phyloP scores from a whole-genome alignment of 257 asterid species.

The Pogostemon cablin region DNA sequence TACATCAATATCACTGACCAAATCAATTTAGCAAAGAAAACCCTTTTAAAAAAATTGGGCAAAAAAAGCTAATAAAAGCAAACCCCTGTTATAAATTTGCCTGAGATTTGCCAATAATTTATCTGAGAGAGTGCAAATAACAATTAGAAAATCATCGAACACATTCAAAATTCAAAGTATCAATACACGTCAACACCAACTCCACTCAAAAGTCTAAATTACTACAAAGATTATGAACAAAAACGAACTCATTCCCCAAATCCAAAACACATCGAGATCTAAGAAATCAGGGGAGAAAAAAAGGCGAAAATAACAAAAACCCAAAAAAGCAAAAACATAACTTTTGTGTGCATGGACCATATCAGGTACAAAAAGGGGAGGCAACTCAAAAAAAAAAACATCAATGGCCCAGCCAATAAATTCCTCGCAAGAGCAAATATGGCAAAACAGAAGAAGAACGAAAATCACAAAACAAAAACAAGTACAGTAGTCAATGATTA shows the following conservation, averaged over 20 bases:
- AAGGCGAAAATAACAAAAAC: constrained; percentile 17
- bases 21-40: neutral
- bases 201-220: constrained; percentile 27
- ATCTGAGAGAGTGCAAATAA: neutral
- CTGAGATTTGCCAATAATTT: constrained; percentile 17
- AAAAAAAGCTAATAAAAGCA: constrained; percentile 12
- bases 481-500: constrained; percentile 38
- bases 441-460: neutral
- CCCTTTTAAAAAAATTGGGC: neutral
- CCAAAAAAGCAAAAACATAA: constrained; percentile 12
- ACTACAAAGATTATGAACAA: constrained; percentile 28
- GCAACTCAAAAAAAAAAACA: constrained; percentile 31
- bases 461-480: neutral
- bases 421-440: constrained; percentile 30
- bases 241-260: constrained; percentile 4
- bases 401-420: constrained; percentile 35
- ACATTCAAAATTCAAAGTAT: constrained; percentile 27
- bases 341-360: constrained; percentile 38
- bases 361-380: constrained; percentile 27
- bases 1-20: neutral
- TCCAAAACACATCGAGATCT: constrained; percentile 42
- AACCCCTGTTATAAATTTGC: neutral
- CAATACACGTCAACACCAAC: constrained; percentile 33
- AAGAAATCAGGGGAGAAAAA: constrained; percentile 29
- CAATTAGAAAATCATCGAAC: neutral